Evolutionary conservation across 805 yeast genomes (phyloP), one percentile per base, ranked within the genome.

Genomic region (Suhomyces sp.): DNA sequence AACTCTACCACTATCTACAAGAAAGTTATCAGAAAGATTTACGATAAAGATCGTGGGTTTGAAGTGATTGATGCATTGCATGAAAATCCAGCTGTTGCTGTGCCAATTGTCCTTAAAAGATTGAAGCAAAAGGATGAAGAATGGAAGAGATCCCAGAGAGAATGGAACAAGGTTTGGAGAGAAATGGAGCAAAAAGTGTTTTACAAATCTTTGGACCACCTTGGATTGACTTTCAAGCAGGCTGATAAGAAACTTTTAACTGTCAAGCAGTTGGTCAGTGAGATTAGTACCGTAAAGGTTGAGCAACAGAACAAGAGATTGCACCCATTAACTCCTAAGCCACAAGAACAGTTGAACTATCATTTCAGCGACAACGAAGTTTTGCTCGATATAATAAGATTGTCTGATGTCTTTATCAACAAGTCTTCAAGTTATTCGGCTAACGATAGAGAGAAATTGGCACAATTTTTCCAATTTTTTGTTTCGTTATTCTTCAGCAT

Each of bases 161-260:
- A 94, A 68, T 94, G 99, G 98, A 93, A 93, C 72, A 93, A 93
- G 67, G 96, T 91, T 12, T 94, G 99, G 99, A 85, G 99, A 66
- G 98, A 93, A 71, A 85, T 96, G 72, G 99, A 94, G 70, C 97
- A 92, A 65, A 92, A 90, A 63, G 96, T 91, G 0, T 92, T 88
- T 68, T 90, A 85, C 76, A 94, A 94, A 70, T 89, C 97, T 2
- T 77, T 94, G 59, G 99, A 94, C 68, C 99, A 94, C 68, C 76
- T 93, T 57, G 99, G 99, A 1, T 79, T 94, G 62, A 92, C 97
- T 0, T 94, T 94, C 76, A 94, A 94, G 71, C 98, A 94, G 68
- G 88, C 97, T 23, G 99, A 94, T 71, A 93, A 94, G 69, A 93
- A 94, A 69, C 73, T 90, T 52, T 73, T 94, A 61, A 90, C 98